These are phyloP conservation scores for Fraxinus sp. DNA, from an alignment of 305 asterid genomes.

Conservation along the genomic window DNA sequence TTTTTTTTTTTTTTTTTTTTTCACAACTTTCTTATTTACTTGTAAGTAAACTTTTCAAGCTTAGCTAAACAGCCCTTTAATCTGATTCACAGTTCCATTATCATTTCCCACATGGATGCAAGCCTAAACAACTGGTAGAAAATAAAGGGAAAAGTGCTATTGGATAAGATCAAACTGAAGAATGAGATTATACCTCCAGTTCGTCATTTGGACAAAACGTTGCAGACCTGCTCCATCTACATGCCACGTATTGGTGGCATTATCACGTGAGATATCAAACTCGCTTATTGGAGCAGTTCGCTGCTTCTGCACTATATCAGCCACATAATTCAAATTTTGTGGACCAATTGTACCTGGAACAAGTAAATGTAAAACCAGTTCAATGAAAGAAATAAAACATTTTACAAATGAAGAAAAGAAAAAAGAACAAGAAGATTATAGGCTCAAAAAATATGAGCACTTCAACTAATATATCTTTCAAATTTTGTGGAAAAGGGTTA, in stretches of 20 bases:
- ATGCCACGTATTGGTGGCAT: slow-evolving; percentile 55
- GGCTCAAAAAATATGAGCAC: not conserved
- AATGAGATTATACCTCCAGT: slow-evolving; percentile 67
- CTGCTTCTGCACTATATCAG: slow-evolving; percentile 66
- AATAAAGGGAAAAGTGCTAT: not conserved
- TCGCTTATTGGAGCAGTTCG: slow-evolving; percentile 69
- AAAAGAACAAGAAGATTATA: not conserved
- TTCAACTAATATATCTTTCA: not conserved
- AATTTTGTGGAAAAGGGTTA: not conserved
- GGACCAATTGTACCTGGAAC: slow-evolving; percentile 40
- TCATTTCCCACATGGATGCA: not conserved
- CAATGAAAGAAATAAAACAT: not conserved
- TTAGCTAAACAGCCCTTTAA: not conserved
- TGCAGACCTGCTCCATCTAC: slow-evolving; percentile 82
- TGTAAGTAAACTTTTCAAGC: not conserved
- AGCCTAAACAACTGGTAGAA: not conserved
- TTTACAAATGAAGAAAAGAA: not conserved
- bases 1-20: not conserved
- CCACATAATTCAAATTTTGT: slow-evolving; percentile 57
- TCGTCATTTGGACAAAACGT: slow-evolving; percentile 96
- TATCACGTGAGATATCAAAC: slow-evolving; percentile 69
- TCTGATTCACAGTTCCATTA: not conserved
- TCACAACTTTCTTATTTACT: not conserved
- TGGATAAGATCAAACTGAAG: not conserved
- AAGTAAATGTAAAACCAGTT: not conserved